A percentile compares a stretch with the other conserved stretches of the same genome.
phyloP scores from a whole-genome alignment of 2,329 filamentous ascomycete genomes.

The Fusarium xyrophilum region DNA sequence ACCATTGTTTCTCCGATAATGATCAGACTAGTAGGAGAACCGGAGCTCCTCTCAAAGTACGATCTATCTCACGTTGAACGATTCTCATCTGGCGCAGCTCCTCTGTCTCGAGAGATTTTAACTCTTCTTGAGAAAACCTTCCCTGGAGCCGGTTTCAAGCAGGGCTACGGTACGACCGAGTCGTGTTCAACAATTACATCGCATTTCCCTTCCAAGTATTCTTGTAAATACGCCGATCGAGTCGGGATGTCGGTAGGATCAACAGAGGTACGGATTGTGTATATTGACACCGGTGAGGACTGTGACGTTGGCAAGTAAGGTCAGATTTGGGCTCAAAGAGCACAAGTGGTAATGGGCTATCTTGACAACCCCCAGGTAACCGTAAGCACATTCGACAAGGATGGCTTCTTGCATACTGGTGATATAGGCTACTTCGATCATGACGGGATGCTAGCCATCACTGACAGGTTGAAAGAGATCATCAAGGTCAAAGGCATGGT shows the following conservation, averaged over 20 bases:
- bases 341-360: conserved; percentile 7
- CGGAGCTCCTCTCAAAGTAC: conserved; percentile 4
- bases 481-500: conserved; percentile 13
- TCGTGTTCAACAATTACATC: conserved; percentile 77
- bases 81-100: conserved; percentile 28
- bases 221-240: conserved; percentile 10
- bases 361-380: not conserved
- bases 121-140: conserved; percentile 15
- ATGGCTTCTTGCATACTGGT: not conserved
- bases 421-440: conserved; percentile 1
- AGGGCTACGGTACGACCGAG: conserved; percentile 87
- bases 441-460: not conserved
- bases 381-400: not conserved
- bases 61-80: conserved; percentile 15
- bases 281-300: conserved; percentile 62
- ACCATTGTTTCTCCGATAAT: not conserved
- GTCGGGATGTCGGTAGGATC: conserved; percentile 49
- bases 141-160: conserved; percentile 25
- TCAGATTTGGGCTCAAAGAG: not conserved
- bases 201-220: conserved; percentile 73
- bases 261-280: conserved; percentile 75
- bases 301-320: conserved; percentile 67
- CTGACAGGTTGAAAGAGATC: conserved; percentile 9
- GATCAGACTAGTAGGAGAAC: not conserved
- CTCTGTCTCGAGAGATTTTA: conserved; percentile 17